Base-by-base conservation (phyloP, 148 eudicot species). In the Fagopyrum esculentum region DNA sequence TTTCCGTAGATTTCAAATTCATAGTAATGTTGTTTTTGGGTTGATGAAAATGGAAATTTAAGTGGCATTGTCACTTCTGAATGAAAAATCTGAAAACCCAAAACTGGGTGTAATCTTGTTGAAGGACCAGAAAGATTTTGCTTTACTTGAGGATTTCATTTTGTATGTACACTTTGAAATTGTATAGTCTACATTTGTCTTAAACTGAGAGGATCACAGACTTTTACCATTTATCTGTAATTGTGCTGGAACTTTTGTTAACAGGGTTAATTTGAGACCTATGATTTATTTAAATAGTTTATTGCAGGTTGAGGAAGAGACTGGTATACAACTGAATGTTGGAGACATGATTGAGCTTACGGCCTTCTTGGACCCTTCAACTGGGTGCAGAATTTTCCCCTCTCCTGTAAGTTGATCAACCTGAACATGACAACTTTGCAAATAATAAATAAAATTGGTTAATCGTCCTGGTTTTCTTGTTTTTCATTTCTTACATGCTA, bases 221-320 rank as follows among this genome's bases (percentile, higher is more conserved):
- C 45, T 30, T 30, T 30, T 63, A 10, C 45, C 69, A 3, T 26
- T 9, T 30, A 63, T 63, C 30, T 13, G 43, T 10, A 45, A 35
- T 63, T 64, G 69, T 30, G n/a, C 13, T 10, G 29, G 17, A 57
- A 57, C 63, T 57, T 26, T 19, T 61, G 43, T 61, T 29, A 16
- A 35, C 68, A 1, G n/a, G 52, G 11, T 9, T 6, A 7, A 6
- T 19, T 19, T 59, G 30, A 11, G 69, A 63, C 16, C 11, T 59
- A 4, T 63, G 6, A 63, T 30, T 63, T 10, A 10, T 61, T 30
- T 30, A 43, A 47, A 54, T 77, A 76, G 51, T 59, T 45, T 61
- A 19, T 80, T 57, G 72, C 90, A 94, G 98, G 97, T 95, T 64
- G 96, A 92, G 79, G 97, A 92, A 84, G 97, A 95, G 82, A 92